Base-by-base conservation (phyloP, 805 yeast species). In the Candida germanica region DNA sequence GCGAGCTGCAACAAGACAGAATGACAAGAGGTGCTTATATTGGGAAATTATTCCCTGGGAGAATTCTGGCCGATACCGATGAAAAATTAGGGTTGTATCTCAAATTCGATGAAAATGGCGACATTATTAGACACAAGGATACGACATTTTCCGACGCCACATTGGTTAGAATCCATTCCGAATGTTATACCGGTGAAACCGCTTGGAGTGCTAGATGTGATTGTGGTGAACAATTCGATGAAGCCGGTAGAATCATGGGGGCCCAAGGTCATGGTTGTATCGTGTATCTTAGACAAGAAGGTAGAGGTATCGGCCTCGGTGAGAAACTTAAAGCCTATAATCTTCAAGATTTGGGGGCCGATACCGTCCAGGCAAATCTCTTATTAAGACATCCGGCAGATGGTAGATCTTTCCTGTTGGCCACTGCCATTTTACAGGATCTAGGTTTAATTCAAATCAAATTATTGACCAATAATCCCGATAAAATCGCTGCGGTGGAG, bases 181-280 rank as follows among this genome's bases (percentile, higher is more conserved):
- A 93, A 57, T 93, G 99, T 61, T 93, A 91, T 65, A 93, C 99
- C 0, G 99, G 99, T 3, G 99, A 93, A 56, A 93, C 97, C 1
- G 98, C 97, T 7, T 93, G 99, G 98, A 80, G 91, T 40, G 98
- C 99, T 1, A 75, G 99, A 37, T 93, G 99, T 61, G 99, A 93
- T 61, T 93, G 99, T 64, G 99, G 99, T 14, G 99, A 93, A 61
- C 99, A 93, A 66, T 86, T 93, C 51, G 97, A 93, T 60, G 96
- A 94, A 61, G 98, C 98, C 2, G 98, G 97, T 6, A 73, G 94
- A 44, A 60, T 87, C 28, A 93, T 93, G 91, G 95, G 95, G 5
- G 66, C 73, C 39, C 73, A 71, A 32, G 96, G 96, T 12, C 83
- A 80, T 47, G 99, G 99, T 15, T 89, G 95, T 49, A 88, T 93